A percentile compares a stretch with the other conserved stretches of the same genome.
phyloP scores from a whole-genome alignment of 306 rosid species.

The Gynostemma pentaphyllum region DNA sequence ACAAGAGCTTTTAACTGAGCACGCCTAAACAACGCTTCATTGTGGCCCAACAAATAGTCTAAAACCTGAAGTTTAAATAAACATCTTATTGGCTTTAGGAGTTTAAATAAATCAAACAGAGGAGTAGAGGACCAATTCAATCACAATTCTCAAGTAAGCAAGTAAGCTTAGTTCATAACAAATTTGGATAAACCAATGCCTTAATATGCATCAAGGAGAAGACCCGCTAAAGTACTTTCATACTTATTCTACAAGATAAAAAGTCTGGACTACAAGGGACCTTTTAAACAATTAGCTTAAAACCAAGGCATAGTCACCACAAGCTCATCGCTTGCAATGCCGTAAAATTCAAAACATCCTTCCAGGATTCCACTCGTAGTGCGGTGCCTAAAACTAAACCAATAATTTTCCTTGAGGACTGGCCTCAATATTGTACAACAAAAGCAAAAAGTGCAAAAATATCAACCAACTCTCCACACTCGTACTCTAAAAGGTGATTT shows the following conservation, averaged over 20 bases:
- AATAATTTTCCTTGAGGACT: neutral
- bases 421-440: neutral
- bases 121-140: neutral
- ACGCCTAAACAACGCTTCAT: conserved; percentile 84
- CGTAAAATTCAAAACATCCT: neutral
- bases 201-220: neutral
- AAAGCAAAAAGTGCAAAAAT: neutral
- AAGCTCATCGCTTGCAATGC: neutral
- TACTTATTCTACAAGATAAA: neutral
- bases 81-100: conserved; percentile 10
- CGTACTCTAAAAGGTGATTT: neutral
- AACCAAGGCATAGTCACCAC: neutral
- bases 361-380: neutral
- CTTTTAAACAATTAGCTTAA: neutral
- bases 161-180: neutral
- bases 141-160: no score
- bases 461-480: neutral
- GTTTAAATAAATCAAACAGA: neutral
- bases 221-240: neutral
- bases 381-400: neutral
- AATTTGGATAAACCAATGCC: neutral
- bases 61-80: conserved; percentile 41
- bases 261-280: neutral
- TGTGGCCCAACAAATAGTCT: conserved; percentile 72
- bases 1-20: conserved; percentile 93